phyloP scores from a whole-genome alignment of 306 rosid genomes.

The Crotalaria pallida region DNA sequence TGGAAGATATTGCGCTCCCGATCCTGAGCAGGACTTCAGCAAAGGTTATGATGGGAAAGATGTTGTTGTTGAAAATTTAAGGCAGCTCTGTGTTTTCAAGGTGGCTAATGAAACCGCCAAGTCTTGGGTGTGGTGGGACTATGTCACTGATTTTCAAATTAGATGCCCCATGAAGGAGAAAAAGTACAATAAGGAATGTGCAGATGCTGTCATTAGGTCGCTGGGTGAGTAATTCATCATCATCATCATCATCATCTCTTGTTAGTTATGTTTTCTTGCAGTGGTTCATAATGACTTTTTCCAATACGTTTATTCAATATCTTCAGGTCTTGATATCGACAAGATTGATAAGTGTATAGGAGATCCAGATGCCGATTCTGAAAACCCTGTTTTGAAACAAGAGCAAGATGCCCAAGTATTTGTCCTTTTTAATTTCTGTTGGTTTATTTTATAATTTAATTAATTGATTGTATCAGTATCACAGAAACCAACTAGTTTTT shows the following conservation, averaged over 20 bases:
- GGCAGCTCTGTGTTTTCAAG: constrained; percentile 82
- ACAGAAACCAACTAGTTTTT: constrained; percentile 24
- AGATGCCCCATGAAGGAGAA: constrained; percentile 92
- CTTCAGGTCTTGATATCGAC: constrained; percentile 57
- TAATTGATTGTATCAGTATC: constrained; percentile 17
- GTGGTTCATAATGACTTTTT: constrained; percentile 3
- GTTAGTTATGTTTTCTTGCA: neutral
- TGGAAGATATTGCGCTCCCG: constrained; percentile 94
- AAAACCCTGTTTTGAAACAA: constrained; percentile 68
- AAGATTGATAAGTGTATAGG: constrained; percentile 79
- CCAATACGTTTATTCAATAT: neutral
- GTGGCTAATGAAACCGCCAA: constrained; percentile 58
- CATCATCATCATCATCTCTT: too few relatives aligned
- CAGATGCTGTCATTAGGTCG: constrained; percentile 59
- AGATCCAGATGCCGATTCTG: constrained; percentile 58
- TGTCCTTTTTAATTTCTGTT: neutral
- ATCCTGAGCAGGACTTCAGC: constrained; percentile 94
- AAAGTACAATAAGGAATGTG: constrained; percentile 77
- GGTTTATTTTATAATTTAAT: neutral
- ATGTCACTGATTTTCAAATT: constrained; percentile 90
- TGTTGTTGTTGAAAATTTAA: constrained; percentile 80
- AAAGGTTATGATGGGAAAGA: constrained; percentile 82
- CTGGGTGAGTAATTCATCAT: constrained; percentile 48
- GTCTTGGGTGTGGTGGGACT: constrained; percentile 96
- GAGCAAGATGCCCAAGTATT: constrained; percentile 90